phyloP scores from a whole-genome alignment of 345 rosid species.

The Brassica juncea region DNA sequence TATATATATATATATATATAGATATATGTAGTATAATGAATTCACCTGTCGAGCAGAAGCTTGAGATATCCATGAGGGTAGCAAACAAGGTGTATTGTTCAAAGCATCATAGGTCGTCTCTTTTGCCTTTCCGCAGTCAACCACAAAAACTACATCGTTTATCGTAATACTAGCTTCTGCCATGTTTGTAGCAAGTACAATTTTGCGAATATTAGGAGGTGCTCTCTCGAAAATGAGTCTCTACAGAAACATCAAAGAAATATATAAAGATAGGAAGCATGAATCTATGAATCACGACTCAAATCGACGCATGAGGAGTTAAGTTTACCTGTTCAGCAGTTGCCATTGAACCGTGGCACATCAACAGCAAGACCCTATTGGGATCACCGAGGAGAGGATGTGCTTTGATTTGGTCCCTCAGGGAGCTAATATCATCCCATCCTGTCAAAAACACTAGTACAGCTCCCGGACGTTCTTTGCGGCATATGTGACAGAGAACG shows the following conservation, averaged over 20 bases:
- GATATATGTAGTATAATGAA: not conserved
- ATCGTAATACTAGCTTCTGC: slow-evolving; percentile 98
- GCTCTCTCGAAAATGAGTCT: slow-evolving; percentile 84
- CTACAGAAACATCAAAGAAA: slow-evolving; percentile 49
- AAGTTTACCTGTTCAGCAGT: slow-evolving; percentile 82
- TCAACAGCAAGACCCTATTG: slow-evolving; percentile 80
- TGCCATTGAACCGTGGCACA: slow-evolving; percentile 99
- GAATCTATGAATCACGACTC: not conserved
- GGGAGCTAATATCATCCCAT: slow-evolving; percentile 95
- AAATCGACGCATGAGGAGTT: slow-evolving; percentile 7
- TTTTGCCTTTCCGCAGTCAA: slow-evolving; percentile 98
- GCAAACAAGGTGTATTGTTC: slow-evolving; percentile 97
- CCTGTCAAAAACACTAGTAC: slow-evolving; percentile 98
- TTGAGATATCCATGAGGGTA: slow-evolving; percentile 97
- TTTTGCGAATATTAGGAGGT: slow-evolving; percentile 78
- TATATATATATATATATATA: no score
- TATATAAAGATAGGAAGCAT: not conserved
- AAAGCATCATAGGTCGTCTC: slow-evolving; percentile 99
- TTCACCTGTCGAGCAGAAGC: slow-evolving; percentile 92
- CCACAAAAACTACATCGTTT: slow-evolving; percentile 89
- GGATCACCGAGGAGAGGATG: slow-evolving; percentile 99
- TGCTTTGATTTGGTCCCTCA: slow-evolving; percentile 91
- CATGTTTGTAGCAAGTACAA: slow-evolving; percentile 97
- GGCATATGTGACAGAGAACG: slow-evolving; percentile 90
- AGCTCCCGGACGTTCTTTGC: slow-evolving; percentile 93